A percentile compares a stretch with the other conserved stretches of the same genome.
Evolutionary conservation across 2,329 filamentous ascomycete genomes (phyloP).

Genomic region (Phaeosphaeria sp.): DNA sequence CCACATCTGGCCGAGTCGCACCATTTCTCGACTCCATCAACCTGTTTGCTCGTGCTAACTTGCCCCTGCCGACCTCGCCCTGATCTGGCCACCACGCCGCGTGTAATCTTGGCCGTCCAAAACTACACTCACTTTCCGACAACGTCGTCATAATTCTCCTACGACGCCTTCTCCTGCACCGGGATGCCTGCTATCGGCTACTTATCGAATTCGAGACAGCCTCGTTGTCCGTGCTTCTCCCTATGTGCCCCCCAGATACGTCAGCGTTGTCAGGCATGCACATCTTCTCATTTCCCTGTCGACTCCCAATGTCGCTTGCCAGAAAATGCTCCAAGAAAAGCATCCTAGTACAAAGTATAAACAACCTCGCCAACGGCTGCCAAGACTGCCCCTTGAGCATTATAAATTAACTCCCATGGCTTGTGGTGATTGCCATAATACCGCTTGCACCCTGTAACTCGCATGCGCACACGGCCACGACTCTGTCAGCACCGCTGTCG

Average conservation of each 20-base stretch:
- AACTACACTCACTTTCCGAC: slow-evolving; percentile 3
- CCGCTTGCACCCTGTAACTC: not conserved
- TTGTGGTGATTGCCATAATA: slow-evolving; percentile 10
- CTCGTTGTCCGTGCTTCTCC: slow-evolving; percentile 1
- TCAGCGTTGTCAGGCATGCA: not conserved
- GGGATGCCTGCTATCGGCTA: not conserved
- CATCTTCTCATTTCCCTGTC: slow-evolving; percentile 5
- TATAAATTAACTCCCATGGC: not conserved
- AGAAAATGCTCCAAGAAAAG: not conserved
- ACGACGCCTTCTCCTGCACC: not conserved
- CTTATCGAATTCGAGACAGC: not conserved
- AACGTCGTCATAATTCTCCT: slow-evolving; percentile 4
- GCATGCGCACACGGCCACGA: not conserved
- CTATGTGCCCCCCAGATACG: slow-evolving; percentile 1
- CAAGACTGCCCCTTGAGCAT: slow-evolving; percentile 14
- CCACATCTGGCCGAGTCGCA: slow-evolving; percentile 5
- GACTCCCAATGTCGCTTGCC: slow-evolving; percentile 5
- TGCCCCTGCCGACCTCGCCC: not conserved
- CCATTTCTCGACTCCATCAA: slow-evolving; percentile 1
- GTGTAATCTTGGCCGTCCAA: slow-evolving; percentile 2
- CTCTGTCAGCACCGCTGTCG: not conserved
- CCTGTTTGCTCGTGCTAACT: not conserved
- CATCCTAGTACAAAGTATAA: not conserved
- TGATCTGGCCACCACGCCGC: slow-evolving; percentile 1
- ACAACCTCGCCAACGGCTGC: slow-evolving; percentile 16